Base-by-base conservation (phyloP, 345 rosid genomes). In the Gossypium sturtianum region DNA sequence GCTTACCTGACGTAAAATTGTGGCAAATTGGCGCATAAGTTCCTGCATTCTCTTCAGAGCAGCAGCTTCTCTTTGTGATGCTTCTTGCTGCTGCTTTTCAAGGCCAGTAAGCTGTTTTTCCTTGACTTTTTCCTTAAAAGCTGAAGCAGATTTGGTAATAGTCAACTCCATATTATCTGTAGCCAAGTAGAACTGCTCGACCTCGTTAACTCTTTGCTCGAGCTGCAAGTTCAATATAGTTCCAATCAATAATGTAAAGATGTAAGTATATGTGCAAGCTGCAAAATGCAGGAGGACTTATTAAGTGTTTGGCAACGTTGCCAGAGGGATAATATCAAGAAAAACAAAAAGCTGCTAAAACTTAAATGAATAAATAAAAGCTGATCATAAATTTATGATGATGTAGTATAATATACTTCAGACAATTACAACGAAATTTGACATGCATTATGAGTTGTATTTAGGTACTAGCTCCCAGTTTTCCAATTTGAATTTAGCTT, bases 21-120 rank as follows among this genome's bases (percentile, higher is more conserved):
- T 41, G 5, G 81, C 82, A 74, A 91, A 88, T 45, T 87, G 91
- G 54, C 85, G 86, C 77, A 89, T 88, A 65, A 91, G 92, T 58
- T 88, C 87, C 73, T 83, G 87, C 87, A 79, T 85, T 78, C 85
- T 82, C 84, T 80, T 80, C 12, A 57, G 66, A 57, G 86, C 75
- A 66, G 82, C 86, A 27, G 80, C 76, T 49, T 83, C 85, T 54
- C 75, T 78, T 59, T 62, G 74, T 9, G 78, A 44, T 3, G 83
- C 86, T 38, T 78, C 86, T 79, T 62, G 79, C 68, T 76, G 85
- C 77, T 74, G 79, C 79, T 82, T 82, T 73, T 82, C 90, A 70
- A 70, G 82, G 79, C 76, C 71, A 17, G 72, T 60, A 76, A 85
- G 76, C 79, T 82, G 87, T 76, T 77, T 88, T n/a, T 84, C 89